Conservation (phyloP, 352 stramenopile species). For the Phytophthora quininea region DNA sequence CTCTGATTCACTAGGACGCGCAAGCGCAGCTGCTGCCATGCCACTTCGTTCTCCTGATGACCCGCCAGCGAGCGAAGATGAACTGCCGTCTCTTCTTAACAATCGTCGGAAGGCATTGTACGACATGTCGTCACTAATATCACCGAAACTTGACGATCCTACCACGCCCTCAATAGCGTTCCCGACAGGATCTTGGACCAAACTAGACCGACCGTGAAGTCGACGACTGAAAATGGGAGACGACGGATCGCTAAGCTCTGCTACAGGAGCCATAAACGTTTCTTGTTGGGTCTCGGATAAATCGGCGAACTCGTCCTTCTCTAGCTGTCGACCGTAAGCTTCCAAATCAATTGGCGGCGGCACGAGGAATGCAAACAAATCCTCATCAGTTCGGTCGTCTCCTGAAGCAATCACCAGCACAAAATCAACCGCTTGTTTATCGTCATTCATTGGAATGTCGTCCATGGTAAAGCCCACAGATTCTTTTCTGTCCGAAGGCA, state of each 20-base stretch:
- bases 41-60: slow-evolving; percentile 13
- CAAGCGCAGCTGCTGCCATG: slow-evolving; percentile 17
- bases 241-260: slow-evolving; percentile 14
- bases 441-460: slow-evolving; percentile 30
- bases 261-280: not conserved
- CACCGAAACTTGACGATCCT: slow-evolving; percentile 30
- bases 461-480: slow-evolving; percentile 22
- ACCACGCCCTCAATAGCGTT: slow-evolving; percentile 20
- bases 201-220: slow-evolving; percentile 14
- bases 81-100: slow-evolving; percentile 39
- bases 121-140: slow-evolving; percentile 41
- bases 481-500: slow-evolving; percentile 24
- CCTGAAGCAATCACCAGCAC: slow-evolving; percentile 85
- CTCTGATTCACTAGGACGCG: slow-evolving; percentile 49
- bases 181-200: slow-evolving; percentile 25
- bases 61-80: slow-evolving; percentile 6
- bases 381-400: slow-evolving; percentile 84
- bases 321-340: slow-evolving; percentile 76
- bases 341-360: slow-evolving; percentile 84
- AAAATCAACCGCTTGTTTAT: slow-evolving; percentile 69
- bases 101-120: slow-evolving; percentile 57
- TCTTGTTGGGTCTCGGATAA: slow-evolving; percentile 24
- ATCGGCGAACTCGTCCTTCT: slow-evolving; percentile 64
- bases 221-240: slow-evolving; percentile 14
- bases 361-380: slow-evolving; percentile 80